These are phyloP conservation scores for Cyclanthera cordifolia DNA, from an alignment of 306 rosid genomes.

Conservation along the genomic window DNA sequence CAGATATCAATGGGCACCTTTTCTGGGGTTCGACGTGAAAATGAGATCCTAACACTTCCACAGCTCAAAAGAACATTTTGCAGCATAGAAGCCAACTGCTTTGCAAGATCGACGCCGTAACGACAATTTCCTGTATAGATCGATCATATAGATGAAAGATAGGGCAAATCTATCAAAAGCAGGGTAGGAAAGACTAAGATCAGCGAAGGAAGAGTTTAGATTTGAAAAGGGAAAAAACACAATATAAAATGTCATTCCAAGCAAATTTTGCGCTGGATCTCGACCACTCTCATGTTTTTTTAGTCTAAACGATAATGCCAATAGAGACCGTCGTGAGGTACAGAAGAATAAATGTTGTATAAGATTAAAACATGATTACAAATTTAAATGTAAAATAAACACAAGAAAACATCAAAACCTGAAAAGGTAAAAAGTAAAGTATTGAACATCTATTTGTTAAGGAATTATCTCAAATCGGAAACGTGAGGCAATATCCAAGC, in stretches of 20 bases:
- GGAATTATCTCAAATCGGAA: no score
- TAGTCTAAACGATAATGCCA: conserved; percentile 13
- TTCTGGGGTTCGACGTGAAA: conserved; percentile 79
- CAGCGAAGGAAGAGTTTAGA: background rate
- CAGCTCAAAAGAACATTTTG: conserved; percentile 80
- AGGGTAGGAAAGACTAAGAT: background rate
- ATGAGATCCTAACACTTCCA: conserved; percentile 67
- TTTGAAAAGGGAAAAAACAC: background rate
- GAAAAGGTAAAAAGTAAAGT: conserved; percentile 4
- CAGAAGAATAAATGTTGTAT: conserved; percentile 11
- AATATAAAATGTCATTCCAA: background rate
- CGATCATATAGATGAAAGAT: background rate
- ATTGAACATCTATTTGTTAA: background rate
- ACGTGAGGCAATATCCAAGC: no score
- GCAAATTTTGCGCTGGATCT: background rate
- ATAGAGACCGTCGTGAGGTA: conserved; percentile 12
- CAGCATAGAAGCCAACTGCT: conserved; percentile 49
- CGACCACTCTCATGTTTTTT: background rate
- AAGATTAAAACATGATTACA: conserved; percentile 12
- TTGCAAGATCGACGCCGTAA: conserved; percentile 54
- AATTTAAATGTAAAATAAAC: background rate
- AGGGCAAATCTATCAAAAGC: conserved; percentile 1
- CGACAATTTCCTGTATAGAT: conserved; percentile 48
- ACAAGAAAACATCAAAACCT: background rate
- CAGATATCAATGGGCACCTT: conserved; percentile 33